A percentile compares a stretch with the other conserved stretches of the same genome.
phyloP scores from a whole-genome alignment of 2,329 filamentous ascomycete genomes.

The Geosmithia putterillii region DNA sequence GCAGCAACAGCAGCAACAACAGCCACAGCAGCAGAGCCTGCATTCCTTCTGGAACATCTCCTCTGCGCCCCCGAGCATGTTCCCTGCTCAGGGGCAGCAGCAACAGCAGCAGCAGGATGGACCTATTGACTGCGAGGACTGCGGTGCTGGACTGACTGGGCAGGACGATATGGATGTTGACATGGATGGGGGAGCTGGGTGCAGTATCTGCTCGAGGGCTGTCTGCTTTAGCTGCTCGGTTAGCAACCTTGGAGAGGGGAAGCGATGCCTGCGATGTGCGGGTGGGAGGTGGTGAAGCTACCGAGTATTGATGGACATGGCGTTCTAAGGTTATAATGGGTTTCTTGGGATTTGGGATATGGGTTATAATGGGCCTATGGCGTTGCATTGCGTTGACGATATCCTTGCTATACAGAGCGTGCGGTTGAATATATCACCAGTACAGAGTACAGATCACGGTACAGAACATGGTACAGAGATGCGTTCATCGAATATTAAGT shows the following conservation, averaged over 20 bases:
- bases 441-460: no score
- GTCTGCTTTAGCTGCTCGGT: slow-evolving; percentile 49
- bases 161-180: slow-evolving; percentile 27
- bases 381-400: no score
- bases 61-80: slow-evolving; percentile 16
- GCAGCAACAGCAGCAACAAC: neutral
- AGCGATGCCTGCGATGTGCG: slow-evolving; percentile 40
- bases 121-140: slow-evolving; percentile 39
- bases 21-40: slow-evolving; percentile 33
- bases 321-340: no score
- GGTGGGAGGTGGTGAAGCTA: slow-evolving; percentile 10
- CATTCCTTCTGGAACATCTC: slow-evolving; percentile 51
- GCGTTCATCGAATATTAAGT: neutral
- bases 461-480: no score
- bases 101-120: slow-evolving; percentile 5
- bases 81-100: slow-evolving; percentile 11
- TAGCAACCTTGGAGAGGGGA: slow-evolving; percentile 41
- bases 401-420: no score
- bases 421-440: no score
- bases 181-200: slow-evolving; percentile 19
- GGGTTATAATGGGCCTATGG: no score
- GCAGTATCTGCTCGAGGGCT: slow-evolving; percentile 37
- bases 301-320: no score
- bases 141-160: slow-evolving; percentile 20
- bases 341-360: no score